These are phyloP conservation scores for Pythium sp. DNA, from an alignment of 352 stramenopile species.

Conservation along the genomic window DNA sequence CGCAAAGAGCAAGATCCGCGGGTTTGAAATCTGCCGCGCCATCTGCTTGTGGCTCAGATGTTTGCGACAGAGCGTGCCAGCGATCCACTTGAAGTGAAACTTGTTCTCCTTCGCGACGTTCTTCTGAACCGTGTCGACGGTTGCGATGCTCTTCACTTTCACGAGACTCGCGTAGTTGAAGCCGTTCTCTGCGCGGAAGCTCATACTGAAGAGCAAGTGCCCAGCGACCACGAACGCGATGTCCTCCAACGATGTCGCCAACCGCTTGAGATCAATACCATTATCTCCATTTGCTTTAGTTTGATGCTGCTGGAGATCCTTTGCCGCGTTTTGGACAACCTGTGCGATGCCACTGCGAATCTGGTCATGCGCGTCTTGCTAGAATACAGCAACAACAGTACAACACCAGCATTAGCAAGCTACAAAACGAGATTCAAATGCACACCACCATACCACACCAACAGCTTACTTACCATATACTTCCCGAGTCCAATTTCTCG, in stretches of 20 bases:
- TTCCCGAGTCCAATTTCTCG: constrained; percentile 64
- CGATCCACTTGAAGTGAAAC: constrained; percentile 93
- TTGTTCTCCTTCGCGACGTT: constrained; percentile 71
- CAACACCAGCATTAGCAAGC: not conserved
- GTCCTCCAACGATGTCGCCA: constrained; percentile 58
- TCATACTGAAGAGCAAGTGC: constrained; percentile 80
- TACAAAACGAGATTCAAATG: not conserved
- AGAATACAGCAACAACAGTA: constrained; percentile 11
- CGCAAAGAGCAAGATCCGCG: constrained; percentile 95
- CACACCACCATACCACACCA: not conserved
- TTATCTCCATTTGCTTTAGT: constrained; percentile 13
- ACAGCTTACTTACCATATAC: constrained; percentile 68
- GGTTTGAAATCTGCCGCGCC: constrained; percentile 90
- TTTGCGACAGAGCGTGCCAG: constrained; percentile 95
- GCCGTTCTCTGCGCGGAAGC: constrained; percentile 63
- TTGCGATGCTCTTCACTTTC: constrained; percentile 85
- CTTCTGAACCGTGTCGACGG: constrained; percentile 39
- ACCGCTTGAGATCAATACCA: constrained; percentile 34
- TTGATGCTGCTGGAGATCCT: constrained; percentile 19
- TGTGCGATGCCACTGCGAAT: constrained; percentile 58
- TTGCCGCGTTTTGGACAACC: constrained; percentile 30
- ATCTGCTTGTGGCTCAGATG: constrained; percentile 97
- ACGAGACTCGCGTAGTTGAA: constrained; percentile 81
- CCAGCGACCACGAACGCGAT: constrained; percentile 74
- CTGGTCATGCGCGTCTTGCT: constrained; percentile 61